Base-by-base conservation (phyloP, 2,329 filamentous ascomycete species). In the Pestalotiopsis sp. region DNA sequence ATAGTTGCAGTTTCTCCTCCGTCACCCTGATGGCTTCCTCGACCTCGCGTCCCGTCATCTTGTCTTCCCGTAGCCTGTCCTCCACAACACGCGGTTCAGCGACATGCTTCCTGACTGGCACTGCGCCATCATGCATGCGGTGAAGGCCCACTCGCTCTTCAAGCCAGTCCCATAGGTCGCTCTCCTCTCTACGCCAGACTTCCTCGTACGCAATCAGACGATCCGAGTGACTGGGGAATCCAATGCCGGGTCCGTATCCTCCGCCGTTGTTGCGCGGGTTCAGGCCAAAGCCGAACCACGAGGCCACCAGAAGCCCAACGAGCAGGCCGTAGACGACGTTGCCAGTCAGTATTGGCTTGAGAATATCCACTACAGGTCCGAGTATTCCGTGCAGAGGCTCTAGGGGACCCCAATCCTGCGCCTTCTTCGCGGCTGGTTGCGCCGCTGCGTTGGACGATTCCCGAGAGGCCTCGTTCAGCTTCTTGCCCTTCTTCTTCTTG, bases 121-220 rank as follows among this genome's bases (percentile, higher is more conserved):
- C 72, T 59, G 69, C 76, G 65, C 74, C 81, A 67, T 82, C 85
- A 72, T 78, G 81, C 72, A 87, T 81, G 69, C 83, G 84, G 68
- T 94, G 91, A 77, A 96, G 83, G 2, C 93, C 92, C 1, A 94
- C 91, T 20, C 95, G 87, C 74, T 97, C 93, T 79, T 98, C 95
- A 4, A 98, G 83, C 95, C 95, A 98, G 68, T 93, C 91, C 95
- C 95, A 98, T 11, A 98, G 83, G 74, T 96, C 93, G 72, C 89
- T 93, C 78, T 98, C 95, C 79, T 98, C 94, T 56, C 89, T 85
- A 45, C 90, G 87, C 95, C 95, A 99, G 76, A 98, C 92, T 80
- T 97, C 93, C 73, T 98, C 95, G 78, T 98, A 98, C 0, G 93
- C 94, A 2, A 92, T 90, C 17, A 94, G 82, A 5, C 94, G 89